These are phyloP conservation scores for Capronia coronata DNA, from an alignment of 2,329 filamentous ascomycete genomes.

Conservation along the genomic window DNA sequence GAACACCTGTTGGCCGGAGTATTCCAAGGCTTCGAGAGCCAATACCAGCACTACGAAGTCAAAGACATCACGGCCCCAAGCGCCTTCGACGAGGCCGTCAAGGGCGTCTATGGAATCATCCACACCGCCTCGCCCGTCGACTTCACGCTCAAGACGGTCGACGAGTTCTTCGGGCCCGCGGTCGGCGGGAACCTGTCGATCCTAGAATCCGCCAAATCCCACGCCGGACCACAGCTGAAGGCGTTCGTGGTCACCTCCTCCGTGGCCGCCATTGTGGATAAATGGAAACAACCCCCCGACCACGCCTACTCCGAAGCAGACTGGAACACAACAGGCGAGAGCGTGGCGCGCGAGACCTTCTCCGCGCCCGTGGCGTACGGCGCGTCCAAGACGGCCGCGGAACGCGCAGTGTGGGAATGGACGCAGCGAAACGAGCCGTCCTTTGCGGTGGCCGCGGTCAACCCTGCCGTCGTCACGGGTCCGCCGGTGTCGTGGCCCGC, in stretches of 20 bases:
- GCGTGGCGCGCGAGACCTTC: constrained; percentile 27
- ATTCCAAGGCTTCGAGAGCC: constrained; percentile 32
- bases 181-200: constrained; percentile 26
- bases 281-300: constrained; percentile 20
- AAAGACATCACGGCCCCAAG: constrained; percentile 33
- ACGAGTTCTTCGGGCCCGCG: constrained; percentile 26
- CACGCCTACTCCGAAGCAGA: constrained; percentile 33
- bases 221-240: constrained; percentile 20
- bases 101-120: constrained; percentile 29
- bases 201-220: constrained; percentile 18
- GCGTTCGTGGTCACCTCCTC: constrained; percentile 27
- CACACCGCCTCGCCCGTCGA: constrained; percentile 26
- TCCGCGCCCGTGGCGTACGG: constrained; percentile 24
- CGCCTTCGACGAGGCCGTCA: constrained; percentile 36
- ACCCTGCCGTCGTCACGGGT: constrained; percentile 28
- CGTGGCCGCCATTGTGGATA: constrained; percentile 26
- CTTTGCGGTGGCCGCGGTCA: constrained; percentile 23
- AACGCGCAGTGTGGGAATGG: constrained; percentile 26
- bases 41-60: constrained; percentile 33
- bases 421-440: constrained; percentile 6
- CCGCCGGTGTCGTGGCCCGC: constrained; percentile 26
- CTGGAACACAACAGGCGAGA: constrained; percentile 36
- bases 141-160: constrained; percentile 23
- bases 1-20: constrained; percentile 25
- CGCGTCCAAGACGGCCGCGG: constrained; percentile 26